Percentiles rank a stretch among this genome's conserved stretches.
These are phyloP conservation scores for Teunomyces pallodes DNA, from an alignment of 805 yeast species.

Conservation along the genomic window DNA sequence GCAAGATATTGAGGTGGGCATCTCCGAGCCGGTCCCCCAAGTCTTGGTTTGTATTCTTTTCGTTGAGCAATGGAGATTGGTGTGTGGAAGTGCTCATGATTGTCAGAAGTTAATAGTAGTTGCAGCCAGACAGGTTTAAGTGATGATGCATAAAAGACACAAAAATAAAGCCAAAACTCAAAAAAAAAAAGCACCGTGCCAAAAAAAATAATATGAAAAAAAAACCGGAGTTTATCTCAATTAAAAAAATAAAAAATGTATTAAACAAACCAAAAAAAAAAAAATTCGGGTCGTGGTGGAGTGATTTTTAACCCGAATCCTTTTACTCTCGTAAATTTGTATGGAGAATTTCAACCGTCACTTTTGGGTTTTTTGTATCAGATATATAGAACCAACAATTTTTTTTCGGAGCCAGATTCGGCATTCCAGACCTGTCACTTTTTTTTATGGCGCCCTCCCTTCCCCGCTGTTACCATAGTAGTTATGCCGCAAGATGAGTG, in stretches of 20 bases:
- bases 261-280: no score
- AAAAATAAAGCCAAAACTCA: no score
- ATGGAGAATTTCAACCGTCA: not conserved
- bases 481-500: not conserved
- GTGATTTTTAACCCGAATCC: no score
- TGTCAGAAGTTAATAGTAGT: not conserved
- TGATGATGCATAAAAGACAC: no score
- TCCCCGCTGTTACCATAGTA: not conserved
- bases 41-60: not conserved
- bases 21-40: slow-evolving; percentile 20
- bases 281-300: no score
- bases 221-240: no score
- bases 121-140: no score
- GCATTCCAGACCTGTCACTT: not conserved
- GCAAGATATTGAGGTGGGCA: slow-evolving; percentile 20
- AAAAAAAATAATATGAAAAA: no score
- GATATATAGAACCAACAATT: no score
- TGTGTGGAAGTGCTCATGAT: not conserved
- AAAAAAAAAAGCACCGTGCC: no score
- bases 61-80: not conserved
- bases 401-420: not conserved
- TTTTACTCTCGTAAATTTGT: no score
- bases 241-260: no score
- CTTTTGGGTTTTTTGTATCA: not conserved
- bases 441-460: not conserved